phyloP scores from a whole-genome alignment of 2,329 filamentous ascomycete genomes.

The Acrodontium crateriforme region DNA sequence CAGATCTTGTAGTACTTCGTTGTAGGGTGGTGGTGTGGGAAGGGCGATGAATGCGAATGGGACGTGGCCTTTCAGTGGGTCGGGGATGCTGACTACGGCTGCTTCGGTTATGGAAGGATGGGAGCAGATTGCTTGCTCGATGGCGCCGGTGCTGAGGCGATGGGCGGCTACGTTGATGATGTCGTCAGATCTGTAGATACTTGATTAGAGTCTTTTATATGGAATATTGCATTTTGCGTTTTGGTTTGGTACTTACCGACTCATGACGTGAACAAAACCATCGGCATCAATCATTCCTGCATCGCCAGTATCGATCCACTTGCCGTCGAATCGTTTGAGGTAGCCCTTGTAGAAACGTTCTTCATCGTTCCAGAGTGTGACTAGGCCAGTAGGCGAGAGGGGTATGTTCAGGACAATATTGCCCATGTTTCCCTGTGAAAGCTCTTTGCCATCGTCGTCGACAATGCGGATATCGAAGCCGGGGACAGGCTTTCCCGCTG shows the following conservation, averaged over 20 bases:
- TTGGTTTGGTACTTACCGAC: conserved; percentile 65
- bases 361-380: conserved; percentile 74
- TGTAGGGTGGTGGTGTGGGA: conserved; percentile 37
- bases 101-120: conserved; percentile 70
- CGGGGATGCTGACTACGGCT: conserved; percentile 75
- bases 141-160: conserved; percentile 72
- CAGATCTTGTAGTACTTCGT: conserved; percentile 46
- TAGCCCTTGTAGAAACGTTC: conserved; percentile 78
- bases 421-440: conserved; percentile 63
- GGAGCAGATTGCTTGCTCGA: conserved; percentile 79
- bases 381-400: conserved; percentile 72
- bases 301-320: conserved; percentile 85
- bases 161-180: conserved; percentile 95
- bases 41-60: conserved; percentile 77
- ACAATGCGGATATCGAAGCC: conserved; percentile 81
- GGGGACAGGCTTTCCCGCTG: conserved; percentile 80
- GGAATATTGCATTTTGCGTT: conserved; percentile 76
- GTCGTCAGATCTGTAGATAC: conserved; percentile 61
- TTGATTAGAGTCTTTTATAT: conserved; percentile 45
- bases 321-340: conserved; percentile 63
- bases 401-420: conserved; percentile 81
- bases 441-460: conserved; percentile 61
- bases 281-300: conserved; percentile 73
- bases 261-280: conserved; percentile 43
- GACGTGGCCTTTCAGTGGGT: conserved; percentile 74